Evolutionary conservation across 2,329 filamentous ascomycete genomes (phyloP).

Genomic region (Calonectria leucothoes): DNA sequence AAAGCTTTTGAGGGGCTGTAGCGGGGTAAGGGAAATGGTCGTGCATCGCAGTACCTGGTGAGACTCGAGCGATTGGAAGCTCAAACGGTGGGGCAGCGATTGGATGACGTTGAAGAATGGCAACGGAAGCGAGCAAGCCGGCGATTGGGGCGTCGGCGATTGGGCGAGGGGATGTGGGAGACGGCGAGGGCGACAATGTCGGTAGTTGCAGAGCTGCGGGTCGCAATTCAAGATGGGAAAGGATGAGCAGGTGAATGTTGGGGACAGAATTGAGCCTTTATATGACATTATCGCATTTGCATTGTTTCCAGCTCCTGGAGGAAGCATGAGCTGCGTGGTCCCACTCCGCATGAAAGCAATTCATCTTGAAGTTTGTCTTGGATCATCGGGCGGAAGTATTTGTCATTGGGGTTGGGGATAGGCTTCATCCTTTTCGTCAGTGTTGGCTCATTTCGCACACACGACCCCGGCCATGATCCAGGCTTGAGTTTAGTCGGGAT

Average conservation of each 20-base stretch:
- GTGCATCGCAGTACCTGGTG: slow-evolving; percentile 17
- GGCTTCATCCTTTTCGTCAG: slow-evolving; percentile 32
- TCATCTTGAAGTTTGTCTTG: slow-evolving; percentile 9
- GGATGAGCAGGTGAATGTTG: background rate
- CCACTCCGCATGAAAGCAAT: background rate
- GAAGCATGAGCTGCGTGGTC: background rate
- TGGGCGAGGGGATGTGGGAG: slow-evolving; percentile 16
- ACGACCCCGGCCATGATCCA: slow-evolving; percentile 9
- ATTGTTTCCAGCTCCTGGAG: background rate
- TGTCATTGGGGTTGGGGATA: background rate
- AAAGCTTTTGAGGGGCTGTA: slow-evolving; percentile 39
- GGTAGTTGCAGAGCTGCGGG: slow-evolving; percentile 7
- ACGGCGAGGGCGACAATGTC: background rate
- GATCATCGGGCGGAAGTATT: slow-evolving; percentile 12
- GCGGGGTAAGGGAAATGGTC: slow-evolving; percentile 38
- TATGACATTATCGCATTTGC: slow-evolving; percentile 4
- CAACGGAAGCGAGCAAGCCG: background rate
- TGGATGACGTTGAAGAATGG: slow-evolving; percentile 44
- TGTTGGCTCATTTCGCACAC: slow-evolving; percentile 35
- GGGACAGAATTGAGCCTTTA: slow-evolving; percentile 8
- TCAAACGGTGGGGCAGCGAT: slow-evolving; percentile 40
- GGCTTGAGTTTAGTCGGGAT: background rate
- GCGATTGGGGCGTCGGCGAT: slow-evolving; percentile 23
- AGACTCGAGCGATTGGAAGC: slow-evolving; percentile 28
- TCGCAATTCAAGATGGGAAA: slow-evolving; percentile 21